Evolutionary conservation across 306 rosid genomes (phyloP), one percentile per base, ranked within the genome.

Genomic region (Canavalia ensiformis): DNA sequence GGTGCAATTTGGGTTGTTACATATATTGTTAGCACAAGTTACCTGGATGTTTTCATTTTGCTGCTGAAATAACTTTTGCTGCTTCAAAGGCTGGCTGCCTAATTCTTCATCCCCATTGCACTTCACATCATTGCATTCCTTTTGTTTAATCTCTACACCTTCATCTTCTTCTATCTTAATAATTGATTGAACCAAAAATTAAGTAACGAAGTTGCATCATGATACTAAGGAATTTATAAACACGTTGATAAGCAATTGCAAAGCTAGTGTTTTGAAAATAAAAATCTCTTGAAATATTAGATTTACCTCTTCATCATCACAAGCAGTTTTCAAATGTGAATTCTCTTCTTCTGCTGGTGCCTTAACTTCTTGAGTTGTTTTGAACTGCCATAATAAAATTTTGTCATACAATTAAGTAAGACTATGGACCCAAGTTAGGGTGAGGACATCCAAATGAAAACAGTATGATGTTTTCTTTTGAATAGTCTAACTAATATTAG

Each of bases 131-230:
- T 42, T 2, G 50, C 54, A 30, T 34, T 84, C 84, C 42, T 80
- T 82, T 77, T 82, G 80, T 75, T 82, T 76, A 65, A 13, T 62
- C 63, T 54, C 87, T 37, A 65, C 59, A 54, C 72, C 57, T 69
- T 79, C 79, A 74, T 79, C 41, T 74, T 83, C 90, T 82, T 88
- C 92, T 89, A 72, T 88, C 97, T 90, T 78, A 69, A 79, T 81
- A 80, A 83, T 79, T 50, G 68, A 68, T 72, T 0, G 55, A 33
- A 64, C 73, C 44, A 1, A 73, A 13, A 49, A 68, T 46, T 37
- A 50, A 69, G 55, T 75, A 71, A 58, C 0, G 25, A 1, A 8
- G 60, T 67, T 57, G 78, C 77, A 49, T 37, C 42, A 52, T 45
- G 49, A 55, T 52, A 18, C 68, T 44, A 77, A 71, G 69, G 37